Base-by-base conservation (phyloP, 768 basidiomycete genomes). In the Boletus vinaceobasis region DNA sequence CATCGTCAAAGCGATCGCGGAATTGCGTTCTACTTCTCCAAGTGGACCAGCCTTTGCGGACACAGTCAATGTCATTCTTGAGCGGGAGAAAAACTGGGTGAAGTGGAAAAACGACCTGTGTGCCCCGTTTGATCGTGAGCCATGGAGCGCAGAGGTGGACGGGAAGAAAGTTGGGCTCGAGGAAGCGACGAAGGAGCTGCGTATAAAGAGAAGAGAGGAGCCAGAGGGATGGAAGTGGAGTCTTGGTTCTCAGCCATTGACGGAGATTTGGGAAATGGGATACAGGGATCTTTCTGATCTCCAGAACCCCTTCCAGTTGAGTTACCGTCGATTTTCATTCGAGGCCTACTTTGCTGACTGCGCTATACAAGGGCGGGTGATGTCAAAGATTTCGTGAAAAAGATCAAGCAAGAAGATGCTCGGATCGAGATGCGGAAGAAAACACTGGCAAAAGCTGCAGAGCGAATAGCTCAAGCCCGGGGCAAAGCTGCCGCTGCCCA, bases 21-120 rank as follows among this genome's bases (percentile, higher is more conserved):
- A 82, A 60, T 74, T 93, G 26, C 80, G 83, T 14, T 83, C 86
- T 62, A 93, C 91, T 2, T 78, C 88, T 14, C 90, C 91, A 0
- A 87, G 84, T 55, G 92, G 92, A 1, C 79, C 86, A 10, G 75
- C 79, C 29, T 91, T 93, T 67, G 79, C 86, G 1, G 89, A 91
- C 13, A 88, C 89, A 0, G 85, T 88, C 26, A 74, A 68, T 48
- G 74, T 79, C 9, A 86, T 93, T 35, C 75, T 94, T 7, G 85
- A 90, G 60, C 78, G 92, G 48, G 93, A 95, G 72, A 86, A 83
- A 67, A 93, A 92, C 63, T 95, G 93, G 93, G 83, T 91, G 4
- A 83, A 80, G 58, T 94, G 91, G 92, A 94, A 94, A 74, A 89
- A 88, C 59, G 85, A 89, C 39, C 70, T 87, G 3, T 94, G 92